Conservation (phyloP, 106 monocot species). For the Ottelia alismoides region DNA sequence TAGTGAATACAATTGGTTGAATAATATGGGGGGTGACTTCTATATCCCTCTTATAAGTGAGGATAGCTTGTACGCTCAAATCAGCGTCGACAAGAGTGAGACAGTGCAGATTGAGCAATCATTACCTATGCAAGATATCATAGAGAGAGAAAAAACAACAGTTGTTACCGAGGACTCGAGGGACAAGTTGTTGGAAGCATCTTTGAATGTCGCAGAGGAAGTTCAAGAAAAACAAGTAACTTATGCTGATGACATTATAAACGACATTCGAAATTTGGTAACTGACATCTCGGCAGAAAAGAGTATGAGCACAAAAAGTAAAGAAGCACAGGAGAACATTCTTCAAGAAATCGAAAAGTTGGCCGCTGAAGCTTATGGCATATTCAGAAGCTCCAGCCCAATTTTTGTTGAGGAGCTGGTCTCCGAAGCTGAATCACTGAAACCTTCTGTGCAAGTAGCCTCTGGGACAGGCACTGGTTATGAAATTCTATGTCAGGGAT, state of each 20-base stretch:
- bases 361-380: constrained; percentile 89
- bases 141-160: too few relatives aligned
- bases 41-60: constrained; percentile 46
- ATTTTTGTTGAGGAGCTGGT: constrained; percentile 37
- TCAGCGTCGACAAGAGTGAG: neutral
- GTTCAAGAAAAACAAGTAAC: constrained; percentile 11
- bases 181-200: constrained; percentile 1
- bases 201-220: constrained; percentile 2
- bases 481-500: constrained; percentile 91
- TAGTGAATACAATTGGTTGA: constrained; percentile 64
- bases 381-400: constrained; percentile 56
- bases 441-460: constrained; percentile 20
- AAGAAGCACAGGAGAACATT: constrained; percentile 63
- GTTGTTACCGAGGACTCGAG: too few relatives aligned
- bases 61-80: constrained; percentile 17
- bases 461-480: constrained; percentile 81
- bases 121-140: too few relatives aligned
- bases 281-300: constrained; percentile 72
- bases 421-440: constrained; percentile 14
- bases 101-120: too few relatives aligned
- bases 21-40: constrained; percentile 73
- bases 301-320: constrained; percentile 35
- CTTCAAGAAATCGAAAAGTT: constrained; percentile 89
- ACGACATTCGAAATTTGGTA: constrained; percentile 65
- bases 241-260: constrained; percentile 51